These are phyloP conservation scores for Magnaporthiopsis rhizophila DNA, from an alignment of 2,329 filamentous ascomycete genomes.

Conservation along the genomic window DNA sequence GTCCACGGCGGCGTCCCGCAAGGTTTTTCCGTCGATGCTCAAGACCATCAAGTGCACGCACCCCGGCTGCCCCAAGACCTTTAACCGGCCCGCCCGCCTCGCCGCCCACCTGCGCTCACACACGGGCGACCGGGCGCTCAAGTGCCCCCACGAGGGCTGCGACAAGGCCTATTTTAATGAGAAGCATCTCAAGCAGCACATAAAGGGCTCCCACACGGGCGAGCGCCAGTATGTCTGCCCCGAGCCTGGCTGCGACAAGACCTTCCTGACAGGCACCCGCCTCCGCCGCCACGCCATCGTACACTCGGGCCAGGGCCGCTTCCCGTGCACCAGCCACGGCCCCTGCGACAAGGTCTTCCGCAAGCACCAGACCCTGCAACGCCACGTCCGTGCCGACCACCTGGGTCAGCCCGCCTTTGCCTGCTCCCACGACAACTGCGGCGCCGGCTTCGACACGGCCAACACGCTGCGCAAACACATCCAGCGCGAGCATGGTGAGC, in stretches of 20 bases:
- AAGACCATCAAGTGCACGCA: conserved; percentile 74
- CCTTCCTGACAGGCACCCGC: conserved; percentile 71
- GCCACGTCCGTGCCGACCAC: conserved; percentile 73
- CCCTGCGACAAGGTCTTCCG: conserved; percentile 73
- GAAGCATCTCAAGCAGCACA: conserved; percentile 78
- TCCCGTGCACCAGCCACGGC: conserved; percentile 61
- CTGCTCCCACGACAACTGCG: conserved; percentile 56
- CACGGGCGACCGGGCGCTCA: conserved; percentile 73
- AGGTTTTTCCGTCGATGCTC: conserved; percentile 53
- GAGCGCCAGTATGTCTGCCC: conserved; percentile 64
- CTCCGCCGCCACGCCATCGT: conserved; percentile 70
- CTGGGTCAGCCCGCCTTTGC: conserved; percentile 61
- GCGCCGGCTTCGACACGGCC: conserved; percentile 64
- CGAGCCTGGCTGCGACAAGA: conserved; percentile 67
- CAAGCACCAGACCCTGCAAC: conserved; percentile 78
- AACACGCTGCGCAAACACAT: conserved; percentile 65
- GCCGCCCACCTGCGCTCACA: conserved; percentile 77
- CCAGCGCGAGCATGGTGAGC: conserved; percentile 59
- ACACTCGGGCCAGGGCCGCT: conserved; percentile 70
- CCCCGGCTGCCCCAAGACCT: conserved; percentile 69
- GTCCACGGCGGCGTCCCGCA: conserved; percentile 30
- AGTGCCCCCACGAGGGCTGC: conserved; percentile 62
- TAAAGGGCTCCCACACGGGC: conserved; percentile 71
- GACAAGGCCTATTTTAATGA: conserved; percentile 79
- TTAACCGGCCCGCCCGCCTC: conserved; percentile 78